Evolutionary conservation across 192 early-diverging fungal genomes (phyloP), one percentile per base, ranked within the genome.

Genomic region (Mortierella hygrophila): DNA sequence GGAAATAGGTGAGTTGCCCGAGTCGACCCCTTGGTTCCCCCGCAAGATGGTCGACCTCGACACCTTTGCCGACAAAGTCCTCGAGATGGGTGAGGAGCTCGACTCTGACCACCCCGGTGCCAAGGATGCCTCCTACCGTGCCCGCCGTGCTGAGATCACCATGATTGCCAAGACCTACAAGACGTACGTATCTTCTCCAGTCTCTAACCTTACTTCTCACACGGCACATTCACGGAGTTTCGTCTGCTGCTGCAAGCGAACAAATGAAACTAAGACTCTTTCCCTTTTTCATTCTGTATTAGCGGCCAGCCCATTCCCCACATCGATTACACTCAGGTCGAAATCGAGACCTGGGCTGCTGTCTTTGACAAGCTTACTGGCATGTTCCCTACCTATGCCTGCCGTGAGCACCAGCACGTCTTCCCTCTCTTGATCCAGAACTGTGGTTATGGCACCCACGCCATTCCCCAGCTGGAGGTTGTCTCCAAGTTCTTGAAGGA

Each of bases 71-170:
- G 95, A 97, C 54, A 96, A 96, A 80, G 97, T 98, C 20, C 91
- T 98, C 82, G 95, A 96, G 85, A 98, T 97, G 92, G 98, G 98
- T 41, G 95, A 95, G 82, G 96, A 96, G 81, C 92, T 97, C 76
- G 94, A 92, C 63, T 93, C 96, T 47, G 98, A 99, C 86, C 98
- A 99, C 83, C 98, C 98, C 29, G 98, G 98, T 60, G 97, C 97
- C 79, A 92, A 91, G 54, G 98, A 99, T 82, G 90, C 92, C 21
- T 93, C 80, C 49, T 99, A 99, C 91, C 94, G 98, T 35, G 90
- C 90, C 38, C 93, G 98, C 40, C 93, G 98, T 49, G 88, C 92
- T 21, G 94, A 96, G 76, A 98, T 99, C 74, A 96, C 96, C 63
- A 87, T 91, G 52, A 93, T 94, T 87, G 98, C 98, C 72, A 95